Evolutionary conservation across 2,329 filamentous ascomycete genomes (phyloP).

Genomic region (Alternaria conjuncta): DNA sequence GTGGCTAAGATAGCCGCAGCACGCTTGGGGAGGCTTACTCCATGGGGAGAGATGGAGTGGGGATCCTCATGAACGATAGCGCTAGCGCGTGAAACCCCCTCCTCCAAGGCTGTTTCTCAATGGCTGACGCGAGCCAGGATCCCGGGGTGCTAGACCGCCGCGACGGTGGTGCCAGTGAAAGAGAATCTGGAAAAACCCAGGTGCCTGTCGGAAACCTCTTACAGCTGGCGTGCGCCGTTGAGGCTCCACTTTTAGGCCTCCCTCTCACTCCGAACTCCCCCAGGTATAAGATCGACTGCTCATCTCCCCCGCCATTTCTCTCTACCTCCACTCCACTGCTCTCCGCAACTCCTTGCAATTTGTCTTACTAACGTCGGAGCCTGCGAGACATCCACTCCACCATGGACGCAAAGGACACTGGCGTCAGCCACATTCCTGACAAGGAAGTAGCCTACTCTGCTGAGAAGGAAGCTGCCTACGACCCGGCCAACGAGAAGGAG

Average conservation of each 20-base stretch:
- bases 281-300: constrained; percentile 10
- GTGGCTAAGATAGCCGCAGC: constrained; percentile 10
- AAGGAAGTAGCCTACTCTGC: constrained; percentile 2
- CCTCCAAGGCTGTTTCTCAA: constrained; percentile 3
- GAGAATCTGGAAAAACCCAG: neutral
- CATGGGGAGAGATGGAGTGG: constrained; percentile 10
- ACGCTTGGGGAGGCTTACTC: constrained; percentile 11
- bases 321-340: constrained; percentile 1
- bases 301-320: constrained; percentile 3
- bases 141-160: constrained; percentile 1
- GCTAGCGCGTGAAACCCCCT: constrained; percentile 10
- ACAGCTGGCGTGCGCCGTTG: constrained; percentile 8
- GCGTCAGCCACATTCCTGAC: neutral
- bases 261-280: constrained; percentile 5
- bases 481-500: constrained; percentile 6
- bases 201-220: constrained; percentile 1
- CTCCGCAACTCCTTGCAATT: neutral
- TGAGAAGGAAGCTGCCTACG: neutral
- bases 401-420: constrained; percentile 12
- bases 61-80: constrained; percentile 7
- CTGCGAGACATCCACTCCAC: neutral
- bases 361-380: neutral
- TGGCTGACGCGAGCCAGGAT: constrained; percentile 6
- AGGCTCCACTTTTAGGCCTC: constrained; percentile 15
- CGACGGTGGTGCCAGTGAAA: neutral